phyloP scores from a whole-genome alignment of 768 basidiomycete species.

The Trametes sanguinea region DNA sequence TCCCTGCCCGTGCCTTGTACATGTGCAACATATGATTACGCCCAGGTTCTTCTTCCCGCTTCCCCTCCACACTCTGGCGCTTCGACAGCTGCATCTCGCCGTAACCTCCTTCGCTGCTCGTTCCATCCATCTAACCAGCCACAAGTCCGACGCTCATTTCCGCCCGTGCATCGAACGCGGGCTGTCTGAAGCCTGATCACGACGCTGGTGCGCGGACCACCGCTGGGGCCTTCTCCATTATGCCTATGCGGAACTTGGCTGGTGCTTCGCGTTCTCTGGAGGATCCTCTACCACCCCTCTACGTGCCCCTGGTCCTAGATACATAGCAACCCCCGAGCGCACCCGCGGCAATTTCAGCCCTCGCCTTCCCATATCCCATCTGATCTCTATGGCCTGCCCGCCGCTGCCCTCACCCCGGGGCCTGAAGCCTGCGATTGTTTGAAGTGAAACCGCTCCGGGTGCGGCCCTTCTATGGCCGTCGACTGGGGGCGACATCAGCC shows the following conservation, averaged over 20 bases:
- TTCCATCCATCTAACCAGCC: not conserved
- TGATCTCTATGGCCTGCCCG: too few species aligned
- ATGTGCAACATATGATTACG: constrained; percentile 14
- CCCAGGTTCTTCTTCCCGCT: not conserved
- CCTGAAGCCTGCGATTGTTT: too few species aligned
- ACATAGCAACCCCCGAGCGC: constrained; percentile 3
- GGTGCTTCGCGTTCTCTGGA: constrained; percentile 1
- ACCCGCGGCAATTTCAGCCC: too few species aligned
- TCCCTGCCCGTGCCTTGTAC: constrained; percentile 3
- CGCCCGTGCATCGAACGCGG: not conserved
- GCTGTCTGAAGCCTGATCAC: not conserved
- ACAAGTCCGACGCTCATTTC: constrained; percentile 6
- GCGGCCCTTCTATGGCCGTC: constrained; percentile 9
- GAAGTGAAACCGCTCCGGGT: not conserved
- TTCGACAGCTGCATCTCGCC: too few species aligned
- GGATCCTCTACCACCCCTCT: constrained; percentile 16
- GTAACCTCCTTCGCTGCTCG: too few species aligned
- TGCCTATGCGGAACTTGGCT: not conserved
- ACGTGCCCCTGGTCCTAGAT: not conserved
- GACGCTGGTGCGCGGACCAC: not conserved
- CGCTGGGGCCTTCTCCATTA: constrained; percentile 5
- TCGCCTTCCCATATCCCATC: too few species aligned
- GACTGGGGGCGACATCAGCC: not conserved
- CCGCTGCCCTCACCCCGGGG: too few species aligned
- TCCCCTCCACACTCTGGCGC: not conserved